Evolutionary conservation across 2,329 filamentous ascomycete genomes (phyloP).

Genomic region (Trichophyton rubrum): DNA sequence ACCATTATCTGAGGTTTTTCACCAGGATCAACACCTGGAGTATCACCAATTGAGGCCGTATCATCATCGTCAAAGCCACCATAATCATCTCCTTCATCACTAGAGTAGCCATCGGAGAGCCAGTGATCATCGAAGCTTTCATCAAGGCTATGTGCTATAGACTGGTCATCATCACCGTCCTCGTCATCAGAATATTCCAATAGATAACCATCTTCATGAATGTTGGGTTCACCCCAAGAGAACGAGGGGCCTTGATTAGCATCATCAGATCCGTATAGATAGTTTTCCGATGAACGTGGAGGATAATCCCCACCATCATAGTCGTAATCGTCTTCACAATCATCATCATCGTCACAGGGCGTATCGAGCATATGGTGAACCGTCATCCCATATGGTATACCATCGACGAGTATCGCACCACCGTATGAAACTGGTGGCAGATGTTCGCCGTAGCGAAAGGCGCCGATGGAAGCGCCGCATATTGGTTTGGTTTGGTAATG

Average conservation of each 20-base stretch:
- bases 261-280: conserved; percentile 17
- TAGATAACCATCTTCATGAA: conserved; percentile 28
- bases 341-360: conserved; percentile 43
- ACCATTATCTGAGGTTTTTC: conserved; percentile 67
- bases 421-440: conserved; percentile 85
- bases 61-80: conserved; percentile 43
- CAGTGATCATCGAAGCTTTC: conserved; percentile 32
- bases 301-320: conserved; percentile 27
- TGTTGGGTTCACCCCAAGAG: conserved; percentile 28
- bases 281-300: conserved; percentile 33
- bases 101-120: conserved; percentile 36
- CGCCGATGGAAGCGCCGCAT: conserved; percentile 87
- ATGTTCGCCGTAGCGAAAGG: conserved; percentile 73
- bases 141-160: conserved; percentile 26
- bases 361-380: conserved; percentile 89
- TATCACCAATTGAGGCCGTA: conserved; percentile 52
- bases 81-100: conserved; percentile 43
- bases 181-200: conserved; percentile 44
- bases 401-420: conserved; percentile 73
- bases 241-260: conserved; percentile 22
- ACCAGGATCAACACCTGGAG: conserved; percentile 61
- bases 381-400: conserved; percentile 81
- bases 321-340: conserved; percentile 27
- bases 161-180: conserved; percentile 30
- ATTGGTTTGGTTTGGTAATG: conserved; percentile 65